These are phyloP conservation scores for Corylus avellana DNA, from an alignment of 306 rosid genomes.

Conservation along the genomic window DNA sequence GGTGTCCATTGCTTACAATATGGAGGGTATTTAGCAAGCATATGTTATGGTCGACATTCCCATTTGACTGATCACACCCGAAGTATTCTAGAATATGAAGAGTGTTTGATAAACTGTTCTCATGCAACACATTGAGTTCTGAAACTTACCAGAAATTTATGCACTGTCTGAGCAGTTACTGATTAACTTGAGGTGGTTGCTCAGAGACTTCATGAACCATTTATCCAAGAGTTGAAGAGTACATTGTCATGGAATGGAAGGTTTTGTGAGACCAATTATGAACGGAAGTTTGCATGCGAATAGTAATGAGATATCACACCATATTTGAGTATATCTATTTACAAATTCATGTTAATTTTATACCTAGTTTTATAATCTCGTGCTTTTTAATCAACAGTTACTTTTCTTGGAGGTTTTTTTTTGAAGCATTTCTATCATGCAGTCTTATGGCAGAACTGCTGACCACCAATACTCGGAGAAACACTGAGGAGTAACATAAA, in stretches of 20 bases:
- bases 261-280: no score
- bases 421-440: no score
- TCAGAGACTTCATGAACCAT: neutral
- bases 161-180: neutral
- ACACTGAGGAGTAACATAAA: no score
- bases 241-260: neutral
- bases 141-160: neutral
- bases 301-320: no score
- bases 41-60: slow-evolving; percentile 56
- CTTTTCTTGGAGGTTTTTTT: no score
- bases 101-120: slow-evolving; percentile 7
- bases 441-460: no score
- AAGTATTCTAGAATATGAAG: slow-evolving; percentile 35
- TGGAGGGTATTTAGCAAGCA: slow-evolving; percentile 60
- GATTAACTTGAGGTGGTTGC: neutral
- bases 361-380: no score
- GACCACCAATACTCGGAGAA: no score
- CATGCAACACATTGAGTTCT: neutral
- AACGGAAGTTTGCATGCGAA: no score
- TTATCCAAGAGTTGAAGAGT: neutral
- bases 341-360: no score
- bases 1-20: slow-evolving; percentile 62
- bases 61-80: slow-evolving; percentile 36
- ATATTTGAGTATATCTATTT: no score
- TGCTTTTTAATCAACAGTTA: no score